Evolutionary conservation across 768 basidiomycete species (phyloP), one percentile per base, ranked within the genome.

Genomic region (Infundibulicybe gibba): DNA sequence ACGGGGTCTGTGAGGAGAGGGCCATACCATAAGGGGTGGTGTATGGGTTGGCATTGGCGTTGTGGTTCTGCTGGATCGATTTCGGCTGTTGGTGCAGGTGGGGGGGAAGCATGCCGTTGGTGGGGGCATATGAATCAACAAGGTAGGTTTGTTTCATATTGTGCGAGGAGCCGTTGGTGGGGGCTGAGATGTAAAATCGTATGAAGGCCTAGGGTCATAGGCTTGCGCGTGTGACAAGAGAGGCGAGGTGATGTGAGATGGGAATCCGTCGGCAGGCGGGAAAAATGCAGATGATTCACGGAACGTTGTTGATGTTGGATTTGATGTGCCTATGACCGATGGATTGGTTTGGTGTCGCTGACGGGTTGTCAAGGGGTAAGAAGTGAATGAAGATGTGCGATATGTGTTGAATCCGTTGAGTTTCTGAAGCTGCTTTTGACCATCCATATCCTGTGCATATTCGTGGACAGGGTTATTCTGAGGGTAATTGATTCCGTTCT

Each of bases 1-100:
- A 90, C 1, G 86, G 85, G 2, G 86, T 85, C 64, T 90, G 87
- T 3, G 84, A 83, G 44, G 83, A 80, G 52, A 86, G 68, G 35
- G 72, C 81, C 34, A 73, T 62, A 21, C 62, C 62, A 49, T 64
- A 68, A 37, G 61, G 47, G 32, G 25, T 25, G 25, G 25, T 25
- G 25, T 25, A 25, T 8, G 25, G 25, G 25, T 25, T 25, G 25
- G 25, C 25, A 25, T 25, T 25, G 25, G 25, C 25, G 25, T 25
- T 25, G 25, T 25, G 25, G 8, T 25, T 25, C 25, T 25, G 25
- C 25, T 25, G 25, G 8, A 25, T 25, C 8, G 25, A 25, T 25
- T 25, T 25, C 25, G 25, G 25, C 25, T 3, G 25, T 25, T 25
- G 25, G 3, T 25, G 47, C 21, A 56, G 57, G 48, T 60, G 54